Percentiles rank a stretch among this genome's conserved stretches.
Evolutionary conservation across 805 yeast genomes (phyloP).

Genomic region (Komagataella phaffii): DNA sequence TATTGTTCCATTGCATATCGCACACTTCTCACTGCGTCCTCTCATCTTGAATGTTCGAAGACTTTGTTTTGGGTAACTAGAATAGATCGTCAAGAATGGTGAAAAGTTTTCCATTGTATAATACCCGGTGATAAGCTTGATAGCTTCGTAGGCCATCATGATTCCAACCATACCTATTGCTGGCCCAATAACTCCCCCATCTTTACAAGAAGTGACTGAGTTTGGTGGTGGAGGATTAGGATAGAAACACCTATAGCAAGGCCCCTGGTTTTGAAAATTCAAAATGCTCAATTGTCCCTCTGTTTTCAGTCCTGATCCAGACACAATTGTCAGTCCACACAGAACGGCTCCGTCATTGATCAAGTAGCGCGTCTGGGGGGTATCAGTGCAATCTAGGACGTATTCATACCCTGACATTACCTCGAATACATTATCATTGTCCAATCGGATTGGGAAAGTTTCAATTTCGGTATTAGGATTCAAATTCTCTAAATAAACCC

Average conservation of each 20-base stretch:
- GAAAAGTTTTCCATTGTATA: slow-evolving; percentile 39
- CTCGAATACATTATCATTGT: slow-evolving; percentile 44
- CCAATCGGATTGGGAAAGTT: slow-evolving; percentile 38
- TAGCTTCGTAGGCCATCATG: slow-evolving; percentile 78
- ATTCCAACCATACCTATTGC: slow-evolving; percentile 90
- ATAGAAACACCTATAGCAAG: slow-evolving; percentile 90
- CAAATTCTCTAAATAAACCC: slow-evolving; percentile 29
- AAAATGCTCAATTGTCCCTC: slow-evolving; percentile 84
- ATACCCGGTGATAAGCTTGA: slow-evolving; percentile 52
- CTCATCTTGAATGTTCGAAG: slow-evolving; percentile 74
- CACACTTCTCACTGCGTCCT: slow-evolving; percentile 43
- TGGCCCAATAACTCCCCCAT: slow-evolving; percentile 92
- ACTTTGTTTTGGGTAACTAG: slow-evolving; percentile 53
- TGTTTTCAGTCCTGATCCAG: slow-evolving; percentile 84
- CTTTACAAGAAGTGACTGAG: slow-evolving; percentile 73
- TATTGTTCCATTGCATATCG: slow-evolving; percentile 43
- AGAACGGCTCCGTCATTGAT: slow-evolving; percentile 75
- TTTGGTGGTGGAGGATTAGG: slow-evolving; percentile 85
- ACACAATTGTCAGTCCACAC: slow-evolving; percentile 56
- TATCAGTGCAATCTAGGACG: slow-evolving; percentile 88
- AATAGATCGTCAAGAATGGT: slow-evolving; percentile 59
- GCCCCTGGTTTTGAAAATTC: slow-evolving; percentile 56
- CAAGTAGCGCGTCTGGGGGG: slow-evolving; percentile 77
- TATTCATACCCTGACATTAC: slow-evolving; percentile 57
- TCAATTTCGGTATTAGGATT: slow-evolving; percentile 56